These are phyloP conservation scores for Tylopilus rubrobrunneus DNA, from an alignment of 768 basidiomycete species.

Conservation along the genomic window DNA sequence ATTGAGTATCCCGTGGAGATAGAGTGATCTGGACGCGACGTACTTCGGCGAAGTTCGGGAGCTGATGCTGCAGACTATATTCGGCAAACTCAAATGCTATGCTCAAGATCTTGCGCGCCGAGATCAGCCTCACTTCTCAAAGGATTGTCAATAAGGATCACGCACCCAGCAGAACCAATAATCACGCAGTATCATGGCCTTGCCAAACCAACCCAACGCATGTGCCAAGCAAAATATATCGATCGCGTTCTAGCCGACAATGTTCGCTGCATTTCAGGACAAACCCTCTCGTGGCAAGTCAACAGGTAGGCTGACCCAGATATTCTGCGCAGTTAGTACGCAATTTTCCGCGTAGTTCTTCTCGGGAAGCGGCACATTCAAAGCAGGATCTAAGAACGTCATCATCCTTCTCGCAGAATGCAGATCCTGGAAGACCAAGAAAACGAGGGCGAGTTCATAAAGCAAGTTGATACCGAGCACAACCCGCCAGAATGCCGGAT, in stretches of 20 bases:
- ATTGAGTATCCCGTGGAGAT: constrained; percentile 20
- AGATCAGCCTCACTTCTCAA: constrained; percentile 6
- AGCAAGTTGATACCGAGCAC: constrained; percentile 78
- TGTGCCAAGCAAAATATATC: constrained; percentile 89
- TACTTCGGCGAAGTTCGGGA: constrained; percentile 88
- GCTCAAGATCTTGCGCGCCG: constrained; percentile 63
- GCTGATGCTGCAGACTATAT: constrained; percentile 82
- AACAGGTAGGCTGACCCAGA: constrained; percentile 54
- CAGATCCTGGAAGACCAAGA: constrained; percentile 82
- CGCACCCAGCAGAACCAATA: constrained; percentile 93
- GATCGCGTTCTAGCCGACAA: constrained; percentile 55
- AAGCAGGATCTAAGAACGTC: constrained; percentile 67
- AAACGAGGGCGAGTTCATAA: constrained; percentile 80
- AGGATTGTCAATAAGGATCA: constrained; percentile 4
- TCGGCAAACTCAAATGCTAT: constrained; percentile 87
- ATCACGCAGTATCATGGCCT: constrained; percentile 84
- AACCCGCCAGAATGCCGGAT: constrained; percentile 82
- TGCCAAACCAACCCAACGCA: constrained; percentile 86
- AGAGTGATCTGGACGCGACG: constrained; percentile 21
- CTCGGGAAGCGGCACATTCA: constrained; percentile 74
- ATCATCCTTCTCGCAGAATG: constrained; percentile 74
- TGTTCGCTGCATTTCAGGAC: constrained; percentile 2
- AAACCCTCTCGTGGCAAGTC: not conserved
- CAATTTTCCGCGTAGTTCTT: constrained; percentile 87
- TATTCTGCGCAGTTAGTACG: constrained; percentile 50